A percentile compares a stretch with the other conserved stretches of the same genome.
Conservation (phyloP, 768 basidiomycete species). For the Stropharia rugosoannulata region DNA sequence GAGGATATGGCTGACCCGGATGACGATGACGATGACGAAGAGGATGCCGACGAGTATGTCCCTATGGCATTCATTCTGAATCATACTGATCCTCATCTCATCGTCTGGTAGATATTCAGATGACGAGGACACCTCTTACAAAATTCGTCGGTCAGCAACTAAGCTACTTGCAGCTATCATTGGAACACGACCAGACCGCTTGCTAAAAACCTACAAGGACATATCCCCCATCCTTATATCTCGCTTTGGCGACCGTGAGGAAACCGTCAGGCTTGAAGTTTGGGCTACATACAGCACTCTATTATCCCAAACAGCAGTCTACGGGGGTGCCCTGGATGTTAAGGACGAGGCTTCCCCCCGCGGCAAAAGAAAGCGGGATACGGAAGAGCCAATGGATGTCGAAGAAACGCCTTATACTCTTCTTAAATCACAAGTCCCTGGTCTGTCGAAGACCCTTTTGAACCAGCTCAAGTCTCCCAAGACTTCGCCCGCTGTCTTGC, state of each 20-base stretch:
- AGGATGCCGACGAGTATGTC: conserved; percentile 77
- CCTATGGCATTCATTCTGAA: neutral
- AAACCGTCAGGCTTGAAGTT: conserved; percentile 89
- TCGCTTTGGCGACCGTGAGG: conserved; percentile 92
- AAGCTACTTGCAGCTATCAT: conserved; percentile 86
- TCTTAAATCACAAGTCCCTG: conserved; percentile 73
- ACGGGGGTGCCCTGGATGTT: conserved; percentile 61
- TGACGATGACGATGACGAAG: conserved; percentile 81
- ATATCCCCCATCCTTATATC: conserved; percentile 89
- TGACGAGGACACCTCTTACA: conserved; percentile 98
- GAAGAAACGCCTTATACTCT: conserved; percentile 74
- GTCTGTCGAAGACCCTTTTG: conserved; percentile 76
- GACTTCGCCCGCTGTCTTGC: conserved; percentile 72
- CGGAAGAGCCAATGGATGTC: conserved; percentile 67
- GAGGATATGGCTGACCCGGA: conserved; percentile 67
- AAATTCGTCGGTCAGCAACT: conserved; percentile 90
- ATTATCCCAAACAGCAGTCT: conserved; percentile 81
- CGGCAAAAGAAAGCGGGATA: conserved; percentile 79
- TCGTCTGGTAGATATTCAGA: conserved; percentile 75
- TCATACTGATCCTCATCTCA: conserved; percentile 6
- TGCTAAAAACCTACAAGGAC: conserved; percentile 74
- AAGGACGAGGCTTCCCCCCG: conserved; percentile 49
- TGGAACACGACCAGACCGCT: conserved; percentile 86
- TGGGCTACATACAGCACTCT: conserved; percentile 85
- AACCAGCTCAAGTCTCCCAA: conserved; percentile 85